Base-by-base conservation (phyloP, 257 asterid species). In the Nicotiana undulata region DNA sequence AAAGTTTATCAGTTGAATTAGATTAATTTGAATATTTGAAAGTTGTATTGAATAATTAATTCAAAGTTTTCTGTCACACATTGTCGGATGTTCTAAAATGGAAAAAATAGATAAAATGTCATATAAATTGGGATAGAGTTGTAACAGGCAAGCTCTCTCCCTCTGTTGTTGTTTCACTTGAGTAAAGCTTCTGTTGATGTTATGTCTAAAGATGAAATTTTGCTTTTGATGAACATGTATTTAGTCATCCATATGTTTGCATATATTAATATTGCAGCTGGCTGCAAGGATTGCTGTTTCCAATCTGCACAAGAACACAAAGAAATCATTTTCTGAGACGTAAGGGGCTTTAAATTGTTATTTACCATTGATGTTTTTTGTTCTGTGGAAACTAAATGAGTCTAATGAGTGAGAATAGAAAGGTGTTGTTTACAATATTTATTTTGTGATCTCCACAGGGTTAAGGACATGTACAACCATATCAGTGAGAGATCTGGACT, bases 281-380 rank as follows among this genome's bases (percentile, higher is more conserved):
- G 99, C 99, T 58, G 99, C 99, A 4, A 91, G 99, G 93, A 94
- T 96, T 90, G 99, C 97, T 18, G 98, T 96, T 83, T 96, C 99
- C 10, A 94, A 96, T 89, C 94, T 96, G 74, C 99, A 96, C 87
- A 96, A 94, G 89, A 96, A 90, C 80, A 96, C 99, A 0, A 94
- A 94, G 95, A 92, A 96, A 82, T 94, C 91, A 2, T 96, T 96
- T 88, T 96, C 99, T 2, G 99, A 96, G 84, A 92, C 98, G 99
- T 94, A 88, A 91, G 97, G 97, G 64, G 22, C 49, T 75, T 55
- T 59, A 81, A 29, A 17, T 40, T 9, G 15, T 58, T 9, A 40
- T 26, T 15, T 76, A 16, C 20, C 31, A 20, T 55, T 60, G 13
- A 0, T 18, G 9, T 10, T 7, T 3, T 10, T 59, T 10, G 12